A percentile compares a stretch with the other conserved stretches of the same genome.
Conservation (phyloP, 306 rosid genomes). For the Dalbergia oliveri region DNA sequence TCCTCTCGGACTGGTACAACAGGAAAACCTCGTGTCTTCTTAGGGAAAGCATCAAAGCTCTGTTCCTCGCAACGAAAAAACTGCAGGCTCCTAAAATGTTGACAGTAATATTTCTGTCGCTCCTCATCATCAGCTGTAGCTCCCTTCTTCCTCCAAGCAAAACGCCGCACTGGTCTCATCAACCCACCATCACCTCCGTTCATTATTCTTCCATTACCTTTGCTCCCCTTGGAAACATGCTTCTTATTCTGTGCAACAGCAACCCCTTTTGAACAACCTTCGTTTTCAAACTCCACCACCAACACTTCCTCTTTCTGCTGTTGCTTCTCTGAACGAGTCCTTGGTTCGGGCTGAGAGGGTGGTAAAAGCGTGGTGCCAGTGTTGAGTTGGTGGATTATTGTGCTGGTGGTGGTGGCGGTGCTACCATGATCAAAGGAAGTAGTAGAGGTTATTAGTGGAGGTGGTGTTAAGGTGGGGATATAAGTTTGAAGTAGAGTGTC, state of each 20-base stretch:
- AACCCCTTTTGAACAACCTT: too few relatives aligned
- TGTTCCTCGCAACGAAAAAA: neutral
- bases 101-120: neutral
- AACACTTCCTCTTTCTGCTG: too few relatives aligned
- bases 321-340: too few relatives aligned
- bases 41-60: neutral
- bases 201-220: neutral
- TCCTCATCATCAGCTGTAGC: too few relatives aligned
- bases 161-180: too few relatives aligned
- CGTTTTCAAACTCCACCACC: neutral
- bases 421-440: too few relatives aligned
- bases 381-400: too few relatives aligned
- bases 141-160: too few relatives aligned
- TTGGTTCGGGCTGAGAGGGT: neutral
- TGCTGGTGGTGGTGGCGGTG: too few relatives aligned
- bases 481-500: too few relatives aligned
- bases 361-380: neutral
- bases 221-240: neutral
- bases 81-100: neutral
- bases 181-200: neutral
- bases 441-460: neutral
- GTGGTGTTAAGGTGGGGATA: neutral
- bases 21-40: neutral
- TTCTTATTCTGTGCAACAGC: neutral
- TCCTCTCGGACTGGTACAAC: conserved; percentile 2